Conservation (phyloP, 2,329 filamentous ascomycete genomes). For the Pyrenochaeta sp. region DNA sequence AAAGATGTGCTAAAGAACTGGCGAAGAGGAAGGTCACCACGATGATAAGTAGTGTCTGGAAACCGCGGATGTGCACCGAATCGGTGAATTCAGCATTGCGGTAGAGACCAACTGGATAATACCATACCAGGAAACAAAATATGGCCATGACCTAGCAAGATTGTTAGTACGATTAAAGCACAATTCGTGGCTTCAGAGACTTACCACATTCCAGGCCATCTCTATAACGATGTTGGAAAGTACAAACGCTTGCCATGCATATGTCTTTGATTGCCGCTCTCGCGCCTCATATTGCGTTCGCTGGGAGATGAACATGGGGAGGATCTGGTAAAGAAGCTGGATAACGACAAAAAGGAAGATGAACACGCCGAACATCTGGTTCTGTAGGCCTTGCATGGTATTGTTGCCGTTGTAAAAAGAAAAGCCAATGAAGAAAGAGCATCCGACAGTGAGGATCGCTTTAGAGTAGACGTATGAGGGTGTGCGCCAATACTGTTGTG, state of each 20-base stretch:
- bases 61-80: conserved; percentile 66
- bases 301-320: conserved; percentile 66
- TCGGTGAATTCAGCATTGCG: conserved; percentile 70
- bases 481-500: conserved; percentile 58
- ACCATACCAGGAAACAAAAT: conserved; percentile 65
- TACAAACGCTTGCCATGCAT: conserved; percentile 78
- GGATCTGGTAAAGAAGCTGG: conserved; percentile 56
- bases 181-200: conserved; percentile 63
- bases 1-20: conserved; percentile 75
- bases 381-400: conserved; percentile 55
- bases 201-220: conserved; percentile 60
- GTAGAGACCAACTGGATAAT: conserved; percentile 72
- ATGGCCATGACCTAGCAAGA: conserved; percentile 58
- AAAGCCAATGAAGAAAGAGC: conserved; percentile 49
- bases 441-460: conserved; percentile 34
- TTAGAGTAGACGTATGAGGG: conserved; percentile 55
- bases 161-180: not conserved
- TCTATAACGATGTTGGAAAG: conserved; percentile 75
- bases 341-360: conserved; percentile 56
- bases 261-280: conserved; percentile 71
- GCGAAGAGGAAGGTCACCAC: conserved; percentile 69
- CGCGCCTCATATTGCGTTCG: conserved; percentile 67
- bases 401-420: conserved; percentile 52
- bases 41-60: conserved; percentile 72
- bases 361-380: conserved; percentile 61